Evolutionary conservation across 2,329 filamentous ascomycete species (phyloP).

Genomic region (Coniochaeta ligniaria): DNA sequence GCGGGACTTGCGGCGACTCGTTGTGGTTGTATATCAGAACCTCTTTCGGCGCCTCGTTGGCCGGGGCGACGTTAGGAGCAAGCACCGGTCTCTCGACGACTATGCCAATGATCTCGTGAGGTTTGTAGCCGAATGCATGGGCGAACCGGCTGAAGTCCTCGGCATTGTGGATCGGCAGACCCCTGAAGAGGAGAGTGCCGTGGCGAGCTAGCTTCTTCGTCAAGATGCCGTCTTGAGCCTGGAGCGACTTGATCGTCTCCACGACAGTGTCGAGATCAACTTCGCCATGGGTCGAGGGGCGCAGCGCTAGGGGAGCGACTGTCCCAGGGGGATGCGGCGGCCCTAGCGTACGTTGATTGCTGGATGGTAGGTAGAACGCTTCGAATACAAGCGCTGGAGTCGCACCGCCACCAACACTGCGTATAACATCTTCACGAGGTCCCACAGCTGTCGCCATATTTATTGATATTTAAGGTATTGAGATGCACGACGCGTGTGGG

Average conservation of each 20-base stretch:
- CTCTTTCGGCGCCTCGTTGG: slow-evolving; percentile 39
- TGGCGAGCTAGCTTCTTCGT: slow-evolving; percentile 61
- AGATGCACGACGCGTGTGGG: background rate
- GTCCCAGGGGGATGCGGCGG: slow-evolving; percentile 28
- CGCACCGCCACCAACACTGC: slow-evolving; percentile 54
- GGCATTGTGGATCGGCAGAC: slow-evolving; percentile 30
- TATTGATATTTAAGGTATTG: no score
- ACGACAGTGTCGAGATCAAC: slow-evolving; percentile 24
- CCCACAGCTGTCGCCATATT: slow-evolving; percentile 41
- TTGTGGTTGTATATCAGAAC: slow-evolving; percentile 43
- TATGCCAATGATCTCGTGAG: slow-evolving; percentile 44
- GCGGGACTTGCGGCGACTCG: slow-evolving; percentile 41
- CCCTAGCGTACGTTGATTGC: slow-evolving; percentile 32
- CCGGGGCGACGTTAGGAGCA: slow-evolving; percentile 24
- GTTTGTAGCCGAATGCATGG: slow-evolving; percentile 34
- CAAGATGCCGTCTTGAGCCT: slow-evolving; percentile 64
- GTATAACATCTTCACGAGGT: slow-evolving; percentile 69
- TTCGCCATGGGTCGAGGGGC: slow-evolving; percentile 17
- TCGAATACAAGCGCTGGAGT: slow-evolving; percentile 20
- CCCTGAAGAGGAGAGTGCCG: slow-evolving; percentile 37
- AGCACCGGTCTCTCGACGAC: slow-evolving; percentile 29
- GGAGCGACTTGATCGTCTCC: slow-evolving; percentile 29
- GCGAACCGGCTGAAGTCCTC: slow-evolving; percentile 39
- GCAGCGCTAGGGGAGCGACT: slow-evolving; percentile 29
- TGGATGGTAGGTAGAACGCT: slow-evolving; percentile 28